phyloP scores from a whole-genome alignment of 495 filamentous ascomycete species.

The Penicillium angulare region DNA sequence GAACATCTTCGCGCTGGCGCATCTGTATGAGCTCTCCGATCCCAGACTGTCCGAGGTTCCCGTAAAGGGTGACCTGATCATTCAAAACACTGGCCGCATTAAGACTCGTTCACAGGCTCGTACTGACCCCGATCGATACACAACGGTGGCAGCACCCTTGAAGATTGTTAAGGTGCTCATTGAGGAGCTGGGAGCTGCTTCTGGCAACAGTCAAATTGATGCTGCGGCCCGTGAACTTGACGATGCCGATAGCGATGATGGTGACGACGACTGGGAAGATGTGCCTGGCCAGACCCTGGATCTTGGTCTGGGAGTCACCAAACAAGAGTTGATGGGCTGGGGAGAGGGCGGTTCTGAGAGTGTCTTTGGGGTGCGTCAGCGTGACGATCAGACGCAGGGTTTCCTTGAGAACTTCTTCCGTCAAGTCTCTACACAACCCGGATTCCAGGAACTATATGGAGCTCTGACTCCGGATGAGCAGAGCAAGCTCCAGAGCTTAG shows the following conservation, averaged over 20 bases:
- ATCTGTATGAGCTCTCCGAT: slow-evolving; percentile 84
- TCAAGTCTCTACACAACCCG: slow-evolving; percentile 63
- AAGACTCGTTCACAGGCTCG: slow-evolving; percentile 88
- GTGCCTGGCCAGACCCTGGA: slow-evolving; percentile 67
- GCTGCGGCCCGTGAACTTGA: slow-evolving; percentile 53
- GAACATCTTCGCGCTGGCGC: slow-evolving; percentile 90
- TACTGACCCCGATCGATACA: slow-evolving; percentile 82
- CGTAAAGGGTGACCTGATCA: slow-evolving; percentile 89
- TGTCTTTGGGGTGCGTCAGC: slow-evolving; percentile 56
- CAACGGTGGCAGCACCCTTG: slow-evolving; percentile 79
- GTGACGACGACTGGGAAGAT: slow-evolving; percentile 89
- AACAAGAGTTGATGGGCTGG: slow-evolving; percentile 77
- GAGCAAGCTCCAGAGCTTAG: slow-evolving; percentile 57
- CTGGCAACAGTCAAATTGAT: slow-evolving; percentile 56
- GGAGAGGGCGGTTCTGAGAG: slow-evolving; percentile 56
- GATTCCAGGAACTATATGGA: slow-evolving; percentile 71
- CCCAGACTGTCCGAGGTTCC: slow-evolving; percentile 72
- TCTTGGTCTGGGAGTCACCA: slow-evolving; percentile 61
- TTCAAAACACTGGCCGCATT: slow-evolving; percentile 77
- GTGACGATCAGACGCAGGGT: slow-evolving; percentile 89
- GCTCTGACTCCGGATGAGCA: slow-evolving; percentile 72
- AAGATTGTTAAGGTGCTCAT: slow-evolving; percentile 97
- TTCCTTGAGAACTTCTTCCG: slow-evolving; percentile 84
- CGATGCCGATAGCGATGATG: slow-evolving; percentile 57
- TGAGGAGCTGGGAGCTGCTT: slow-evolving; percentile 70